Conservation (phyloP, 371 early-diverging fungal genomes). For the Mucor racemosus region DNA sequence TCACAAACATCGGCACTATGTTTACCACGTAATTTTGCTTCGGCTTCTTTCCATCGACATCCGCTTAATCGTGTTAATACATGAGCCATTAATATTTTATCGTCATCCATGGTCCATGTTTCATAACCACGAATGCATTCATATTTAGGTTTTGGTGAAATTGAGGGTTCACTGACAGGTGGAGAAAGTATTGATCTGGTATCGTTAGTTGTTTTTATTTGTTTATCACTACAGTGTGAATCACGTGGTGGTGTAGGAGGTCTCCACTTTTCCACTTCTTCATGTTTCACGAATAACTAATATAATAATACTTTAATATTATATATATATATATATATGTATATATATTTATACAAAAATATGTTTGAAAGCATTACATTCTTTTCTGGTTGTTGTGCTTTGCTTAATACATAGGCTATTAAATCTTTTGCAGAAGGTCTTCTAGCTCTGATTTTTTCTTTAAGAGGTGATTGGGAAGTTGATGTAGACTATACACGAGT, state of each 20-base stretch:
- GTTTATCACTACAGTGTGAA: neutral
- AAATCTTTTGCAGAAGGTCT: slow-evolving; percentile 31
- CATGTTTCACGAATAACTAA: neutral
- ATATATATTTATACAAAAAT: neutral
- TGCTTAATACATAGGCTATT: slow-evolving; percentile 29
- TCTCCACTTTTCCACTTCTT: slow-evolving; percentile 23
- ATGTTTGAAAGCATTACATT: neutral
- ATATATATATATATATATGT: neutral
- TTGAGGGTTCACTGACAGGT: slow-evolving; percentile 16
- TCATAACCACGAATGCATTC: slow-evolving; percentile 41
- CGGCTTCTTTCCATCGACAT: slow-evolving; percentile 31
- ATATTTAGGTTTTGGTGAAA: slow-evolving; percentile 23
- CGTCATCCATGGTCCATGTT: slow-evolving; percentile 33
- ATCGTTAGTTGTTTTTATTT: neutral
- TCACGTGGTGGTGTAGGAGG: slow-evolving; percentile 40
- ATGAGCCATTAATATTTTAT: slow-evolving; percentile 34
- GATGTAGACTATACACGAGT: neutral
- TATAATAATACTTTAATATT: slow-evolving; percentile 1
- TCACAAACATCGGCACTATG: slow-evolving; percentile 25
- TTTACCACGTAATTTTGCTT: slow-evolving; percentile 23
- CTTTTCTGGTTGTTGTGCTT: slow-evolving; percentile 24
- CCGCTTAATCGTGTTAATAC: slow-evolving; percentile 30
- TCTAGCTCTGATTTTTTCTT: slow-evolving; percentile 17
- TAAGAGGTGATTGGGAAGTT: slow-evolving; percentile 2
- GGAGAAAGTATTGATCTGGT: slow-evolving; percentile 24